Percentiles rank a stretch among this genome's conserved stretches.
Conservation (phyloP, 1,139 yeast species). For the Magnusiomyces tetraspermus region DNA sequence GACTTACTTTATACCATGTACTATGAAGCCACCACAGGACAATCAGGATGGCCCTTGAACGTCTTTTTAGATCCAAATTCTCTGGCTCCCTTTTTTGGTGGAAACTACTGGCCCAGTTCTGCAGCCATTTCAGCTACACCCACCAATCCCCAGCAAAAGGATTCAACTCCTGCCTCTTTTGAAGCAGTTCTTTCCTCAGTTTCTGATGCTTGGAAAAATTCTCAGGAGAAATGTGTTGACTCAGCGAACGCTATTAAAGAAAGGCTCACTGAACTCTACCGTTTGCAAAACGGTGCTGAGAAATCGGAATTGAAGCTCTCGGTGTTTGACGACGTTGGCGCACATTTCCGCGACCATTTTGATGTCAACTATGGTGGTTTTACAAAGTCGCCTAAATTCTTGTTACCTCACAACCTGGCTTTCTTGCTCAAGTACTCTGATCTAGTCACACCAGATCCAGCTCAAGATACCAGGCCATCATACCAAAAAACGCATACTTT, state of each 20-base stretch:
- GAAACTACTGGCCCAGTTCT: slow-evolving; percentile 35
- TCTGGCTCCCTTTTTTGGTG: slow-evolving; percentile 33
- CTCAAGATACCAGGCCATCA: not conserved
- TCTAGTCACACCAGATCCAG: slow-evolving; percentile 6
- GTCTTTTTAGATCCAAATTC: slow-evolving; percentile 32
- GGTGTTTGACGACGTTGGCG: slow-evolving; percentile 21
- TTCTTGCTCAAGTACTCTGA: slow-evolving; percentile 23
- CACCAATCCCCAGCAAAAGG: slow-evolving; percentile 4
- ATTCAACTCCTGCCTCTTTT: slow-evolving; percentile 12
- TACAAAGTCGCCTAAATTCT: slow-evolving; percentile 33
- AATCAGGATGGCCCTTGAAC: slow-evolving; percentile 38
- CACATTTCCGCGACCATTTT: slow-evolving; percentile 24
- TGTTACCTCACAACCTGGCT: slow-evolving; percentile 30
- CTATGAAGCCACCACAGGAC: slow-evolving; percentile 33
- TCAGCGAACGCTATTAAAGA: slow-evolving; percentile 22
- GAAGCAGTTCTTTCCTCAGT: slow-evolving; percentile 26
- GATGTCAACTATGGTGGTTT: slow-evolving; percentile 31
- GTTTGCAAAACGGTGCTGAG: slow-evolving; percentile 24
- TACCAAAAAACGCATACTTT: slow-evolving; percentile 6
- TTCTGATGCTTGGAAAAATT: slow-evolving; percentile 25
- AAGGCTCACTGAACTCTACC: slow-evolving; percentile 22
- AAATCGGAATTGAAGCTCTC: slow-evolving; percentile 18
- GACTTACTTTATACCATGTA: slow-evolving; percentile 35
- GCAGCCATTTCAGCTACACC: slow-evolving; percentile 14
- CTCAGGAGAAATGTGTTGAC: slow-evolving; percentile 21